A percentile compares a stretch with the other conserved stretches of the same genome.
phyloP scores from a whole-genome alignment of 2,329 filamentous ascomycete genomes.

The Setomelanomma holmii region DNA sequence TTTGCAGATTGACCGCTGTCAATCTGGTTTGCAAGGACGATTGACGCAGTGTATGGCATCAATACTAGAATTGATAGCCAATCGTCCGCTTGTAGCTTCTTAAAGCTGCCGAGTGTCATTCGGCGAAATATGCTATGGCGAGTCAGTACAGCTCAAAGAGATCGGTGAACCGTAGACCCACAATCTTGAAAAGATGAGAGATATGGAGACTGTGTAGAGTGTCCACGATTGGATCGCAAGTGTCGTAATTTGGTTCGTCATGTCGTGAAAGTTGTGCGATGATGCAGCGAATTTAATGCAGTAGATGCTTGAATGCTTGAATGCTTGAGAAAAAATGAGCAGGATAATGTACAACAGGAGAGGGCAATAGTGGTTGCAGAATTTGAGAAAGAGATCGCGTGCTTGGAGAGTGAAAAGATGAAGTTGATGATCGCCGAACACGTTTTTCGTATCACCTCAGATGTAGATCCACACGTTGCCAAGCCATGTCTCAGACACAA shows the following conservation, averaged over 20 bases:
- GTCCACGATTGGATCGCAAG: constrained; percentile 34
- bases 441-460: constrained; percentile 51
- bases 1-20: neutral
- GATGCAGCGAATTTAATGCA: neutral
- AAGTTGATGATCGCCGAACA: constrained; percentile 50
- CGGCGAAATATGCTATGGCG: constrained; percentile 24
- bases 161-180: constrained; percentile 7
- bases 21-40: constrained; percentile 23
- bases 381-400: constrained; percentile 1
- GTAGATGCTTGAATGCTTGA: constrained; percentile 9
- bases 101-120: constrained; percentile 28
- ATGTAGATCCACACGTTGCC: constrained; percentile 52
- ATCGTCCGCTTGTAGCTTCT: constrained; percentile 35
- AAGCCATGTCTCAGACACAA: neutral
- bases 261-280: neutral
- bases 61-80: constrained; percentile 36
- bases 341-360: neutral
- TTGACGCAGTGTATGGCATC: constrained; percentile 28
- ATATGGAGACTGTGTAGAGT: constrained; percentile 28
- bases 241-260: constrained; percentile 1
- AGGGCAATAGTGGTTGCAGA: neutral
- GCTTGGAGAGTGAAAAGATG: neutral
- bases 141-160: constrained; percentile 1
- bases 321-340: neutral
- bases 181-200: constrained; percentile 31